These are phyloP conservation scores for Buxus sempervirens DNA, from an alignment of 164 flowering plant genomes.

Conservation along the genomic window DNA sequence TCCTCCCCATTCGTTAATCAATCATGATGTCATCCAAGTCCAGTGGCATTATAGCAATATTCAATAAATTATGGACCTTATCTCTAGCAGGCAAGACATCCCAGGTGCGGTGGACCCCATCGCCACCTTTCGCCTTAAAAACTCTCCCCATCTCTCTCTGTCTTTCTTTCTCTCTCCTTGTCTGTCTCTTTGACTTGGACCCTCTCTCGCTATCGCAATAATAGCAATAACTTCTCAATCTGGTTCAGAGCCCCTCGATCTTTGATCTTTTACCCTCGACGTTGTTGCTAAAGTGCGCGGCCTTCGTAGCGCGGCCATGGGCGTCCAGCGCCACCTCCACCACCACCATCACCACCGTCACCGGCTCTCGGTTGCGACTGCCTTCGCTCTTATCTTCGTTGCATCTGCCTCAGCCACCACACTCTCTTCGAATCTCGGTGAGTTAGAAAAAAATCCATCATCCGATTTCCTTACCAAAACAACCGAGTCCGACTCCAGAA, in stretches of 20 bases:
- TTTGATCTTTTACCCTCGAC: background rate
- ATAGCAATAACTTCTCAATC: constrained; percentile 15
- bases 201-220: constrained; percentile 24
- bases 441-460: background rate
- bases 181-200: constrained; percentile 41
- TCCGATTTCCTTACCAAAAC: background rate
- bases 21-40: background rate
- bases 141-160: background rate
- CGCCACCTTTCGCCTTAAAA: no score
- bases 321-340: constrained; percentile 26
- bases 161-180: constrained; percentile 3
- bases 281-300: constrained; percentile 19
- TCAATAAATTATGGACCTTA: background rate
- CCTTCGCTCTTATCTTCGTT: constrained; percentile 36
- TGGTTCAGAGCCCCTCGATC: constrained; percentile 6
- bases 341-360: constrained; percentile 24
- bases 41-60: constrained; percentile 10
- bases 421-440: constrained; percentile 25
- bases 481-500: background rate
- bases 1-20: background rate
- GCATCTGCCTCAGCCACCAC: constrained; percentile 25
- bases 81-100: background rate
- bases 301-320: constrained; percentile 29
- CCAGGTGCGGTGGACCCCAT: constrained; percentile 5
- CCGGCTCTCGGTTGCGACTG: constrained; percentile 5